Evolutionary conservation across 2,329 filamentous ascomycete genomes (phyloP).

Genomic region (Coniochaeta sp.): DNA sequence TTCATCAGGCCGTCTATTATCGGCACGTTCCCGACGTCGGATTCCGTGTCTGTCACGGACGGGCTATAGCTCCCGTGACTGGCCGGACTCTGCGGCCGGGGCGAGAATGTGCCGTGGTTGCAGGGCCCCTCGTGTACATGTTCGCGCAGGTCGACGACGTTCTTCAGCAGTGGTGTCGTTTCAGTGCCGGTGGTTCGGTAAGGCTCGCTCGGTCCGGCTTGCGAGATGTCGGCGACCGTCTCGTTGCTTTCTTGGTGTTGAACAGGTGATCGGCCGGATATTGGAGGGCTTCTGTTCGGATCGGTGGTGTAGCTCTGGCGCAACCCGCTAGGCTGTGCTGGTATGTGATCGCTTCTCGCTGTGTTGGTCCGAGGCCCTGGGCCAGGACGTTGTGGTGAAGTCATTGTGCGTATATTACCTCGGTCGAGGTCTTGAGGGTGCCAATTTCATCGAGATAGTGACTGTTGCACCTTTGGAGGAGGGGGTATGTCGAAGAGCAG

Average conservation of each 20-base stretch:
- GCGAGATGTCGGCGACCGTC: constrained; percentile 8
- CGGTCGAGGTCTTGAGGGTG: background rate
- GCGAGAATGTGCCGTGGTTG: constrained; percentile 72
- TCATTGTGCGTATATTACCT: constrained; percentile 8
- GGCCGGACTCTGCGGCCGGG: constrained; percentile 47
- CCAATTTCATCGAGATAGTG: background rate
- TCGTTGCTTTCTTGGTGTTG: constrained; percentile 10
- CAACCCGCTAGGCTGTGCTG: constrained; percentile 36
- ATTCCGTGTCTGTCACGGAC: constrained; percentile 18
- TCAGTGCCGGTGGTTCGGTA: constrained; percentile 29
- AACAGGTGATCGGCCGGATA: constrained; percentile 6
- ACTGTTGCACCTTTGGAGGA: background rate
- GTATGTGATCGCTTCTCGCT: constrained; percentile 26
- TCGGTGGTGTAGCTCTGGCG: constrained; percentile 37
- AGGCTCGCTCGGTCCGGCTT: constrained; percentile 16
- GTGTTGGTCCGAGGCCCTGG: constrained; percentile 3
- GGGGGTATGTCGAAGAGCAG: background rate
- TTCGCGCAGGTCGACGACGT: constrained; percentile 24
- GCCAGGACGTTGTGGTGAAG: constrained; percentile 7
- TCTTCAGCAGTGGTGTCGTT: constrained; percentile 41
- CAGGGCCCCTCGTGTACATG: constrained; percentile 43
- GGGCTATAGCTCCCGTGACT: constrained; percentile 21
- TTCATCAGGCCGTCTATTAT: constrained; percentile 31
- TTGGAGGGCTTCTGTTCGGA: constrained; percentile 5
- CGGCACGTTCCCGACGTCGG: constrained; percentile 20